These are phyloP conservation scores for Pulveroboletus sp. DNA, from an alignment of 768 basidiomycete species.

Conservation along the genomic window DNA sequence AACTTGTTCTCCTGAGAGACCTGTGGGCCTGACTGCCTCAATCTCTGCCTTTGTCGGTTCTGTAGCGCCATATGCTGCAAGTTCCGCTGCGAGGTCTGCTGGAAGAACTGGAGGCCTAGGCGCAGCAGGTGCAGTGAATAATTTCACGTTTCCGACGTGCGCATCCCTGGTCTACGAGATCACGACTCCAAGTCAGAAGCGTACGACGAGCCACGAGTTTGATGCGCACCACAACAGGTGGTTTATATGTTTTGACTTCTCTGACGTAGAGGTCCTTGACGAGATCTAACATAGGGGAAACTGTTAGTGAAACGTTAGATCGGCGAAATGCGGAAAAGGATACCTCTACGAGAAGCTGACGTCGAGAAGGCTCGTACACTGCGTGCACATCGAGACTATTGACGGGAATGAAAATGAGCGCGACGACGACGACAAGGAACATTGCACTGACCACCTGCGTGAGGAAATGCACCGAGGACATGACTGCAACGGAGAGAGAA, in stretches of 20 bases:
- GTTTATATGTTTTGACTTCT: constrained; percentile 88
- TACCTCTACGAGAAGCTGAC: constrained; percentile 62
- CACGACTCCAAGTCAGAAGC: neutral
- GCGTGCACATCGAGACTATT: constrained; percentile 42
- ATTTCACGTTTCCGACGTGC: constrained; percentile 82
- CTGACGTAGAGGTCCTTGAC: constrained; percentile 89
- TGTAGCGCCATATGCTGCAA: constrained; percentile 76
- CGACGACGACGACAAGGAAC: neutral
- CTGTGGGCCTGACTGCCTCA: constrained; percentile 30
- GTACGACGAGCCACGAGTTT: neutral
- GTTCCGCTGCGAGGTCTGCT: constrained; percentile 80
- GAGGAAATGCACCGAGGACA: constrained; percentile 55
- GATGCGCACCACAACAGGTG: constrained; percentile 59
- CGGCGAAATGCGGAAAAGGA: constrained; percentile 25
- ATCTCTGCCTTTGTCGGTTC: constrained; percentile 60
- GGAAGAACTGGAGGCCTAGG: constrained; percentile 78
- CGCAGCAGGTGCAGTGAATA: constrained; percentile 66
- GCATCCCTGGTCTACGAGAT: constrained; percentile 75
- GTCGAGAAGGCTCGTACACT: constrained; percentile 57
- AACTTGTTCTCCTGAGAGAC: constrained; percentile 19
- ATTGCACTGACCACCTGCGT: constrained; percentile 42
- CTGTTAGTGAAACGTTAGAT: constrained; percentile 6
- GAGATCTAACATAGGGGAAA: constrained; percentile 53
- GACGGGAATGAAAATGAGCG: constrained; percentile 6
- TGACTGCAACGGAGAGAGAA: constrained; percentile 42